Base-by-base conservation (phyloP, 805 yeast genomes). In the Tetrapisispora iriomotensis region DNA sequence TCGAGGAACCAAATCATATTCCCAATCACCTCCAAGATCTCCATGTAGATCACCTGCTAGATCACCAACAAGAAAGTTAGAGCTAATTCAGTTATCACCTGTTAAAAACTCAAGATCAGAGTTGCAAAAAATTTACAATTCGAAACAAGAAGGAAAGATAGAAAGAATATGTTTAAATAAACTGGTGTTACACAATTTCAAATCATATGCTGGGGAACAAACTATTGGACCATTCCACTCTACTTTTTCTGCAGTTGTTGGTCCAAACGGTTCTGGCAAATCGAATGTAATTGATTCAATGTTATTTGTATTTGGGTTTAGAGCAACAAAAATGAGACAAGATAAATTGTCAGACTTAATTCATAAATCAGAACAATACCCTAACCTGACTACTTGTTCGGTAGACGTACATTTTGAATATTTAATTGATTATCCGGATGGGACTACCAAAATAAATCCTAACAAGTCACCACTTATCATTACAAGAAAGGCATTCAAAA, bases 191-290 rank as follows among this genome's bases (percentile, higher is more conserved):
- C 78, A 79, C 2, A 82, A 92, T 57, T 92, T 92, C 72, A 92
- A 92, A 57, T 87, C 96, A 0, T 92, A 92, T 57, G 97, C 96
- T 1, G 98, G 98, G 0, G 66, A 71, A 14, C 97, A 92, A 62
- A 75, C 75, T 6, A 83, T 92, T 37, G 99, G 99, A 0, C 99
- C 99, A 0, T 92, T 92, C 61, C 82, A 92, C 51, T 64, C 88
- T 27, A 85, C 94, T 5, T 94, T 92, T 54, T 84, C 95, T 9
- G 97, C 99, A 0, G 94, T 92, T 9, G 96, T 92, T 12, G 99
- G 99, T 0, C 98, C 98, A 5, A 92, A 92, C 59, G 99, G 99
- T 8, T 82, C 95, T 10, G 99, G 99, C 2, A 92, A 92, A 62
- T 88, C 97, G 13, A 92, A 94, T 55, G 96, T 92, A 47, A 92